A percentile compares a stretch with the other conserved stretches of the same genome.
Conservation (phyloP, 768 basidiomycete genomes). For the Kwoniella dendrophila region DNA sequence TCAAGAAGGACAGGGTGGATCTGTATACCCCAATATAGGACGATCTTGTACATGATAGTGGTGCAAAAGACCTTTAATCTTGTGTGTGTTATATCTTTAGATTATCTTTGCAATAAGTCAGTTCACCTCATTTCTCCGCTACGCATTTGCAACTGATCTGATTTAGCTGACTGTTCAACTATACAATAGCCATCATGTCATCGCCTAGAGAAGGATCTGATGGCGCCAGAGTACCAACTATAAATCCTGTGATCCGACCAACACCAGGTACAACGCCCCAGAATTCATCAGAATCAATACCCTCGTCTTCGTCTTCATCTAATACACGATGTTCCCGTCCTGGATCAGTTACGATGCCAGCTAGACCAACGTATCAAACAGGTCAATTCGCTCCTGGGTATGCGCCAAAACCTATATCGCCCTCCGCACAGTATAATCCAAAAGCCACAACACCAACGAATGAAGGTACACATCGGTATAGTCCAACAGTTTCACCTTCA, state of each 20-base stretch:
- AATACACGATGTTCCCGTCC: constrained; percentile 2
- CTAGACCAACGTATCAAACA: constrained; percentile 4
- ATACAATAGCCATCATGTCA: neutral
- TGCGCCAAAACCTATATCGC: constrained; percentile 2
- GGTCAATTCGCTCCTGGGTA: constrained; percentile 2
- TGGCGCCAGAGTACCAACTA: neutral
- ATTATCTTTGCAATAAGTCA: too few relatives aligned
- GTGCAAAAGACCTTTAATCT: too few relatives aligned
- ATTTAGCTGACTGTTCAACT: too few relatives aligned
- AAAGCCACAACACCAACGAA: constrained; percentile 15
- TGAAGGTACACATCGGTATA: neutral
- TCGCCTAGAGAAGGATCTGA: neutral
- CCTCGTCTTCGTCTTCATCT: neutral
- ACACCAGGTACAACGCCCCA: constrained; percentile 11
- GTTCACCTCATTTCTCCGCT: too few relatives aligned
- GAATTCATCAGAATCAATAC: constrained; percentile 9
- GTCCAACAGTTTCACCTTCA: constrained; percentile 13
- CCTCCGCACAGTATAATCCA: constrained; percentile 2
- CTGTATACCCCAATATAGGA: too few relatives aligned
- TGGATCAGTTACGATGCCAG: constrained; percentile 11
- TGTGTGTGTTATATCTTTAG: too few relatives aligned
- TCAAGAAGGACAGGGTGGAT: too few relatives aligned
- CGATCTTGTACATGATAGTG: too few relatives aligned
- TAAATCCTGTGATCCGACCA: constrained; percentile 4
- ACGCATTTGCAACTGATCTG: too few relatives aligned